phyloP scores from a whole-genome alignment of 148 eudicot species.

The Fagopyrum homotropicum region DNA sequence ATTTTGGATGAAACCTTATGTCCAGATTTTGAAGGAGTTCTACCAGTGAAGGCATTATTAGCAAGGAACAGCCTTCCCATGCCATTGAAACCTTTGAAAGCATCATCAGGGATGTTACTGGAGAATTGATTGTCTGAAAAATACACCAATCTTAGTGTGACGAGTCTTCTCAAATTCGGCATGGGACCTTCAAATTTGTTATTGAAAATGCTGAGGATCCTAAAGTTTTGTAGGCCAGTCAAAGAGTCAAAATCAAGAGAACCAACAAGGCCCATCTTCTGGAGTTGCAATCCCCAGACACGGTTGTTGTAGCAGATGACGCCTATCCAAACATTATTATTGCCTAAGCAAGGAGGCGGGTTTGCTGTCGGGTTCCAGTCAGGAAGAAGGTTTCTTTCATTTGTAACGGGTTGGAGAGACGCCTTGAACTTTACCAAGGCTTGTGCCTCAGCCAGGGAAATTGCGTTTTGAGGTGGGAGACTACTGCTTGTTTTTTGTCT shows the following conservation, averaged over 20 bases:
- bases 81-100: slow-evolving; percentile 55
- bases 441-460: slow-evolving; percentile 20
- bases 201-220: slow-evolving; percentile 53
- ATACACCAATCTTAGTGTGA: slow-evolving; percentile 39
- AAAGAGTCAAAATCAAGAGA: slow-evolving; percentile 47
- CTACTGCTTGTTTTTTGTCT: no score
- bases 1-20: no score
- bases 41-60: slow-evolving; percentile 53
- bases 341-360: slow-evolving; percentile 51
- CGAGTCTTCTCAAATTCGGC: slow-evolving; percentile 43
- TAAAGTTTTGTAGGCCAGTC: slow-evolving; percentile 29
- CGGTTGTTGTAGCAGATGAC: slow-evolving; percentile 41
- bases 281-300: slow-evolving; percentile 71
- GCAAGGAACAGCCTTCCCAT: slow-evolving; percentile 55
- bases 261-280: slow-evolving; percentile 53
- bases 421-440: slow-evolving; percentile 52
- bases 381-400: slow-evolving; percentile 18
- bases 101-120: slow-evolving; percentile 55
- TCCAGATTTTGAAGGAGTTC: slow-evolving; percentile 49
- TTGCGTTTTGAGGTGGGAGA: not conserved
- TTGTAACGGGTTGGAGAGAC: slow-evolving; percentile 25
- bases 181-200: slow-evolving; percentile 54
- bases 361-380: slow-evolving; percentile 43
- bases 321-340: slow-evolving; percentile 47
- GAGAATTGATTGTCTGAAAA: slow-evolving; percentile 56